phyloP scores from a whole-genome alignment of 305 asterid species.

The Fraxinus sp. region DNA sequence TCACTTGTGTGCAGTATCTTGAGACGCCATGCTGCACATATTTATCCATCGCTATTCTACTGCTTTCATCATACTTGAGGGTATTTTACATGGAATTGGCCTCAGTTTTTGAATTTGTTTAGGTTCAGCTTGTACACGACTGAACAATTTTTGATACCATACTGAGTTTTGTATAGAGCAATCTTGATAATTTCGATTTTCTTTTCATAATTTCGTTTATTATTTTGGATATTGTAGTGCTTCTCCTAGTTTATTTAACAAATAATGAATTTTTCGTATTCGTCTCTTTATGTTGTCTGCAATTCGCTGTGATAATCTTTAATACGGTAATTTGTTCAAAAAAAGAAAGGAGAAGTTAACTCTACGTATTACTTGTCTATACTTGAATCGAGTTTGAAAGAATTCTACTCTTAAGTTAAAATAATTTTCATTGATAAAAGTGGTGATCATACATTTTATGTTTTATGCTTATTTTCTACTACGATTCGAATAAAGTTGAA shows the following conservation, averaged over 20 bases:
- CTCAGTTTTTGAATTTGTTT: not conserved
- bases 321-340: not conserved
- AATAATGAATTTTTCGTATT: not conserved
- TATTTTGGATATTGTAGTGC: not conserved
- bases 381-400: not conserved
- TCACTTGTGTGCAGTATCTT: not conserved
- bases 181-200: not conserved
- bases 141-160: not conserved
- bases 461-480: not conserved
- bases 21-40: conserved; percentile 1
- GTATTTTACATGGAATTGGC: not conserved
- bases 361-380: not conserved
- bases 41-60: not conserved
- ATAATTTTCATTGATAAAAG: not conserved
- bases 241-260: not conserved
- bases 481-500: not conserved
- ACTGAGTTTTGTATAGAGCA: not conserved
- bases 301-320: not conserved
- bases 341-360: no score
- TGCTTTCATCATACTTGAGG: not conserved
- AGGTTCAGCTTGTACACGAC: not conserved
- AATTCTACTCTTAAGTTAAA: not conserved
- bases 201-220: not conserved
- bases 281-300: not conserved
- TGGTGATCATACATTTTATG: not conserved